Base-by-base conservation (phyloP, 495 filamentous ascomycete species). In the Talaromyces nanjingensis region DNA sequence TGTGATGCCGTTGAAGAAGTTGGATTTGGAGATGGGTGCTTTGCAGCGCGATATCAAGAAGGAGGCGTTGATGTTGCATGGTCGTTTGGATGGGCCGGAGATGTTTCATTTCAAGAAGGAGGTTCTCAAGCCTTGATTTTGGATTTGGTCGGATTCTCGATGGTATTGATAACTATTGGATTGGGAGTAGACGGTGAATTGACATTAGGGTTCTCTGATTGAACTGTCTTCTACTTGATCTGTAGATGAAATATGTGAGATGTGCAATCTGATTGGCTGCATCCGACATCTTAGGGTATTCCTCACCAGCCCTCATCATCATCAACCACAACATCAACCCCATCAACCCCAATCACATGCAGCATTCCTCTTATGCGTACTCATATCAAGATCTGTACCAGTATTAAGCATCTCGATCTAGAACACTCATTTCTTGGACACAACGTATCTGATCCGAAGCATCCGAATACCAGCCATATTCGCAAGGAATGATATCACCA, bases 401-500 rank as follows among this genome's bases (percentile, higher is more conserved):
- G 45, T 7, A 20, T 18, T 9, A 22, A 20, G 14, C 37, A 20
- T 7, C 6, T 9, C n/a, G 8, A 49, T 49, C 45, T 49, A 49
- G 18, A 49, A 49, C 45, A 49, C 18, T 7, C 18, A 20, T 49
- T 49, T 16, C 37, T 42, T 12, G 14, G 37, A 42, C n/a, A 14
- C 18, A 49, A 20, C n/a, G 16, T 18, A 20, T 42, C 37, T 20
- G 11, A 31, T 56, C 53, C 53, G 53, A 56, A 6, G 53, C 22
- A 27, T 56, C 53, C 53, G 53, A 16, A 25, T 56, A 20, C 18
- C 22, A 4, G 12, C 1, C 12, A 12, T 1, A 54, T 8, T 14
- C 20, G 9, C 24, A 18, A 54, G 24, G 16, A 56, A 56, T 56
- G 53, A 56, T 56, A 56, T 56, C 53, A 56, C 53, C 53, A 56